Base-by-base conservation (phyloP, 2,329 filamentous ascomycete genomes). In the Penicillium sp. region DNA sequence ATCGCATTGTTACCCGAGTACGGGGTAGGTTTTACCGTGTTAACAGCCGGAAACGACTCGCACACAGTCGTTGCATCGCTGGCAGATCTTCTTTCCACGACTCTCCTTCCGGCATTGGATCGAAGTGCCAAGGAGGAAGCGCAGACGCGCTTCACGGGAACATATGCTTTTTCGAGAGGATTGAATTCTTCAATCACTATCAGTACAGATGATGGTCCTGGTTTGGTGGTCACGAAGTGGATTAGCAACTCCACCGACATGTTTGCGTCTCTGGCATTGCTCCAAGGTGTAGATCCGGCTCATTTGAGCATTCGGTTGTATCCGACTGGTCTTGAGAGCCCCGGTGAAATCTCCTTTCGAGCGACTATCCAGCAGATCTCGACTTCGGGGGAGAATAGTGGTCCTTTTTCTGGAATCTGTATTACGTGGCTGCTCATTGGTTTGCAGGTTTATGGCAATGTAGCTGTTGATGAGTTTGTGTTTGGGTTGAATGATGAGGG, bases 1-100 rank as follows among this genome's bases (percentile, higher is more conserved):
- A 18, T 56, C 6, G 53, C 44, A 2, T 34, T 60, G 4, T 51
- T 47, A 3, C 55, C 52, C 8, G 57, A 60, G 27, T 46, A 59
- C 31, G 39, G 43, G 6, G 34, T 50, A 2, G 56, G 56, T 2
- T 54, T 56, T 35, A 42, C 44, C 1, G 39, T 59, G 11, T 30
- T 58, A 3, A 39, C 37, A 3, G 54, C 55, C 2, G 52, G 53
- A 3, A 11, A 14, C 2, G 39, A 42, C 8, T 34, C 43, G 4
- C 41, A 45, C 13, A 14, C 16, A 6, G 26, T 39, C 6, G 33
- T 47, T 17, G 27, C 42, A 1, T 25, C 30, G 3, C 30, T 50
- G 4, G 33, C 43, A 1, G 49, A 57, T 25, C 41, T 54, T 2
- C 16, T 55, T 10, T 30, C 48, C 1, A 35, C 35, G 12, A 35